phyloP scores from a whole-genome alignment of 2,329 filamentous ascomycete genomes.

The Coniochaeta sp. region DNA sequence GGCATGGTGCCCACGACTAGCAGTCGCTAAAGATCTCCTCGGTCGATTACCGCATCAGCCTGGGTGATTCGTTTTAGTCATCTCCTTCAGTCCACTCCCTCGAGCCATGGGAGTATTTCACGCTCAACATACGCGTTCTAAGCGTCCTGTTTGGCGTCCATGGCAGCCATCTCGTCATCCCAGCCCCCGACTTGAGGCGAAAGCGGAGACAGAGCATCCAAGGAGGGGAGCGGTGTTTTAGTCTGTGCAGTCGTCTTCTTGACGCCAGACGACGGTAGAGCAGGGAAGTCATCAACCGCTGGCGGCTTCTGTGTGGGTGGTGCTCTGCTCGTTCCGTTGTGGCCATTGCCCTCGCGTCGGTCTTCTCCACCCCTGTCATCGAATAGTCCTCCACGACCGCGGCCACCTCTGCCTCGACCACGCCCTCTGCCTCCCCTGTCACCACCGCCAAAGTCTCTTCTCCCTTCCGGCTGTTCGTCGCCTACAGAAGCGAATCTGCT shows the following conservation, averaged over 20 bases:
- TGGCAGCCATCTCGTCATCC: slow-evolving; percentile 51
- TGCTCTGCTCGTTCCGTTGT: slow-evolving; percentile 2
- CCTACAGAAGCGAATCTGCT: slow-evolving; percentile 30
- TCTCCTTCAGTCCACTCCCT: neutral
- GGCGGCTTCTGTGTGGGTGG: slow-evolving; percentile 16
- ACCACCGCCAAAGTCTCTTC: neutral
- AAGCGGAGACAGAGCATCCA: slow-evolving; percentile 18
- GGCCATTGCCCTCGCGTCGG: neutral
- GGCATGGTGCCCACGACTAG: too few species aligned
- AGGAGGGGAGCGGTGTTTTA: slow-evolving; percentile 7
- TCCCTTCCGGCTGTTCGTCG: slow-evolving; percentile 16
- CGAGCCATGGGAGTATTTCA: neutral
- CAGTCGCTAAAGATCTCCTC: neutral
- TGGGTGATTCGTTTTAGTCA: neutral
- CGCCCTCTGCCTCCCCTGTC: neutral
- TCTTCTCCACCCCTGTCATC: slow-evolving; percentile 7
- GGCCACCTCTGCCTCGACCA: slow-evolving; percentile 12
- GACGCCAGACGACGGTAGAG: slow-evolving; percentile 22
- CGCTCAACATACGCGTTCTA: neutral
- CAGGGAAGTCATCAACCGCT: slow-evolving; percentile 32
- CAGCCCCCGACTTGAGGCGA: slow-evolving; percentile 38
- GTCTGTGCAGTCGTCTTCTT: slow-evolving; percentile 14
- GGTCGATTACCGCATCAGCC: neutral
- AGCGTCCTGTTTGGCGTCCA: slow-evolving; percentile 26
- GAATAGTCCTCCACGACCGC: slow-evolving; percentile 11